Evolutionary conservation across 192 early-diverging fungal species (phyloP).

Genomic region (Coemansia erecta): DNA sequence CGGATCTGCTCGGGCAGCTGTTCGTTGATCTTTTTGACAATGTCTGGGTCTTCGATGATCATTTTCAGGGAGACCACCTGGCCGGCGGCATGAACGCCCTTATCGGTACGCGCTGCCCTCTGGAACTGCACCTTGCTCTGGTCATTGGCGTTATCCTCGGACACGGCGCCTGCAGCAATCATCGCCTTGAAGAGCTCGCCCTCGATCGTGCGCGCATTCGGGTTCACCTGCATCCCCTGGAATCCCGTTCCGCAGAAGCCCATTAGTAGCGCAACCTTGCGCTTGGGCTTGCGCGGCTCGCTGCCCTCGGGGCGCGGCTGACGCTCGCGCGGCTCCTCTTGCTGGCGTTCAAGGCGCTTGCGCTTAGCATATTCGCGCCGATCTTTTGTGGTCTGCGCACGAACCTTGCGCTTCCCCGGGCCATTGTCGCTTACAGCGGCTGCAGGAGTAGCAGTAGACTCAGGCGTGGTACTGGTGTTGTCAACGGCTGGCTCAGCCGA

Average conservation of each 20-base stretch:
- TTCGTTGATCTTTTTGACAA: conserved; percentile 78
- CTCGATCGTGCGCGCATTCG: conserved; percentile 80
- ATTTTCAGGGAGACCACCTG: conserved; percentile 94
- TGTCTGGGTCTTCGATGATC: conserved; percentile 68
- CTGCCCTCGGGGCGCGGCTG: conserved; percentile 15
- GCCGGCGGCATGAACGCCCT: conserved; percentile 97
- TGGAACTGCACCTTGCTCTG: conserved; percentile 79
- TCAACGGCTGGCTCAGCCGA: not conserved
- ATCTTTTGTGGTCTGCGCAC: conserved; percentile 45
- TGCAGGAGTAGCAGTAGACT: not conserved
- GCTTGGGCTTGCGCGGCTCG: conserved; percentile 69
- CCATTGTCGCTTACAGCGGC: not conserved
- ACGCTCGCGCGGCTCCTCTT: conserved; percentile 6
- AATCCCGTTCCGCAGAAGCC: conserved; percentile 95
- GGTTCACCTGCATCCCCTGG: conserved; percentile 96
- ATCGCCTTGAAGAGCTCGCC: conserved; percentile 86
- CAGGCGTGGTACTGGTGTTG: not conserved
- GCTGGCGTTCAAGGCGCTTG: conserved; percentile 23
- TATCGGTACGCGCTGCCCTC: conserved; percentile 95
- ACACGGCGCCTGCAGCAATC: conserved; percentile 76
- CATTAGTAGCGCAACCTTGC: conserved; percentile 84
- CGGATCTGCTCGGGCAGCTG: conserved; percentile 87
- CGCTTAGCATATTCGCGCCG: conserved; percentile 39
- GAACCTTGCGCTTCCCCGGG: conserved; percentile 13
- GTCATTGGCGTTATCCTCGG: conserved; percentile 81